These are phyloP conservation scores for Silene conica DNA, from an alignment of 148 eudicot species.

Conservation along the genomic window DNA sequence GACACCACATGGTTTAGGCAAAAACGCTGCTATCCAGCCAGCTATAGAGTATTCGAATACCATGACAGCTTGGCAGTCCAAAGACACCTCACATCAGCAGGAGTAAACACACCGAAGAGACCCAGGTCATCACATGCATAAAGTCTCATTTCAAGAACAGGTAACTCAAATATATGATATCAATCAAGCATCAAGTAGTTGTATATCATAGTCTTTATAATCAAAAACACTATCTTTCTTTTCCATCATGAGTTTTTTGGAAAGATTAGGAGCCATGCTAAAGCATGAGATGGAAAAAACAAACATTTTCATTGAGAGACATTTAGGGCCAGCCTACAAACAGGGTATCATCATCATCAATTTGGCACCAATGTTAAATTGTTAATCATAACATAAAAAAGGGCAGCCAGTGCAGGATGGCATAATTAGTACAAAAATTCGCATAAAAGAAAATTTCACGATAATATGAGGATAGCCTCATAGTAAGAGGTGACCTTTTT, in stretches of 20 bases:
- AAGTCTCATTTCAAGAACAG: neutral
- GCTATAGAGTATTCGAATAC: neutral
- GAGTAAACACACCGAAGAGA: neutral
- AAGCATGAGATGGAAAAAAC: too few relatives aligned
- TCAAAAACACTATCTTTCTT: neutral
- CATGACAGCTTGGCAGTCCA: neutral
- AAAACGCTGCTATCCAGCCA: neutral
- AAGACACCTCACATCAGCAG: too few relatives aligned
- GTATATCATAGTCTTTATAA: neutral
- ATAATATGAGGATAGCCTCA: too few relatives aligned
- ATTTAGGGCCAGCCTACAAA: neutral
- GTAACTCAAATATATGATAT: neutral
- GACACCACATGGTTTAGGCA: neutral
- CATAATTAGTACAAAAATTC: too few relatives aligned
- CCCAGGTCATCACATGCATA: neutral
- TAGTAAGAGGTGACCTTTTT: too few relatives aligned
- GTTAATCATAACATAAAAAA: neutral
- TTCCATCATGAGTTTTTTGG: neutral
- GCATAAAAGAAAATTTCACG: too few relatives aligned
- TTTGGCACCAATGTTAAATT: neutral
- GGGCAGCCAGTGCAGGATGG: too few relatives aligned
- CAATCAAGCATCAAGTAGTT: neutral
- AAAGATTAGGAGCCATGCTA: neutral
- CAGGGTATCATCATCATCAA: neutral
- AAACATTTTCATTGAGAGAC: neutral